A percentile compares a stretch with the other conserved stretches of the same genome.
Evolutionary conservation across 1,284 basidiomycete species (phyloP).

Genomic region (Laetiporus sulphureus): DNA sequence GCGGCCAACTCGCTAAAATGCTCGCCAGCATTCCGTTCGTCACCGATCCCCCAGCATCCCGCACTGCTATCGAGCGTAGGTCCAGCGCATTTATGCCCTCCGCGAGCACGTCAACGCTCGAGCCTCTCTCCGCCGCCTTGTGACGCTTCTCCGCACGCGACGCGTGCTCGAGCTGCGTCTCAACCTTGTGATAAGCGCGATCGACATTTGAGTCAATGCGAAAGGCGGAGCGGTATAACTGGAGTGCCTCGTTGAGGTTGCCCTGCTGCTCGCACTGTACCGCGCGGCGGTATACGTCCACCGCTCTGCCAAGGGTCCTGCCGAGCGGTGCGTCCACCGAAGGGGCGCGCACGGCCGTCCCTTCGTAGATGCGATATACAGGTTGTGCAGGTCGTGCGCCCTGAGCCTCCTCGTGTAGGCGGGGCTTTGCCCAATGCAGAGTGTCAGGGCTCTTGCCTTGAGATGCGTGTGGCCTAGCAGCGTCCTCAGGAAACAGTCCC

Average conservation of each 20-base stretch:
- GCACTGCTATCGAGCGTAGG: constrained; percentile 6
- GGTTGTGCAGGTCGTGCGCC: neutral
- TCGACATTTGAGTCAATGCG: constrained; percentile 67
- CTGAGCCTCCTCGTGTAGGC: neutral
- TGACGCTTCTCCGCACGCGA: neutral
- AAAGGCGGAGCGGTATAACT: constrained; percentile 75
- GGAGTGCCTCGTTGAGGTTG: constrained; percentile 67
- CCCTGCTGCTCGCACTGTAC: constrained; percentile 69
- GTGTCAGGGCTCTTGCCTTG: neutral
- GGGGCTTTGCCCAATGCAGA: neutral
- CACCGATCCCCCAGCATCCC: constrained; percentile 2
- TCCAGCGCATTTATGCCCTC: constrained; percentile 11
- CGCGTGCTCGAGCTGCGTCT: constrained; percentile 28
- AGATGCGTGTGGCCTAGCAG: neutral
- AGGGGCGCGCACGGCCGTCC: neutral
- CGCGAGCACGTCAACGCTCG: constrained; percentile 11
- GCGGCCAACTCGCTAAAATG: constrained; percentile 43
- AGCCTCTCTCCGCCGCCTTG: constrained; percentile 4
- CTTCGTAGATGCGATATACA: neutral
- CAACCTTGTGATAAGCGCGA: constrained; percentile 49
- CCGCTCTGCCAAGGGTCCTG: constrained; percentile 38
- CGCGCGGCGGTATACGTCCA: constrained; percentile 64
- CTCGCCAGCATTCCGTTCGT: constrained; percentile 38
- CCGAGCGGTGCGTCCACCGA: constrained; percentile 19
- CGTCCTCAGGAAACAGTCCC: neutral